Evolutionary conservation across 1,139 yeast species (phyloP).

Genomic region (Pichia sp.): DNA sequence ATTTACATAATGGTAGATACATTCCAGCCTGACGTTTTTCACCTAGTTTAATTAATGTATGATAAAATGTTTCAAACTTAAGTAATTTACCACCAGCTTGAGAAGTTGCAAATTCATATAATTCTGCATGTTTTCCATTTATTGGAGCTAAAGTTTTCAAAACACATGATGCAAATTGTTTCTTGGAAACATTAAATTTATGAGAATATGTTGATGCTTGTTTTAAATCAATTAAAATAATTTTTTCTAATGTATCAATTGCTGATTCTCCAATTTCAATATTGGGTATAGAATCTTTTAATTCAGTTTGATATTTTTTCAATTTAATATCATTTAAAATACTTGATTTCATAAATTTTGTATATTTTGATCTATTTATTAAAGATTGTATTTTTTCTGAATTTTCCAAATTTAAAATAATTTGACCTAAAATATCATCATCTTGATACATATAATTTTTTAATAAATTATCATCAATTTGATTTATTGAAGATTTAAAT

Average conservation of each 20-base stretch:
- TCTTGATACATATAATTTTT: conserved; percentile 56
- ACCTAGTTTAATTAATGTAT: conserved; percentile 43
- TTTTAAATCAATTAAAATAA: conserved; percentile 54
- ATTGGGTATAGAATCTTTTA: conserved; percentile 45
- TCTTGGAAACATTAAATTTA: conserved; percentile 58
- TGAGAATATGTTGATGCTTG: conserved; percentile 51
- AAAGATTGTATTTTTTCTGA: conserved; percentile 1
- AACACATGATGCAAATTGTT: conserved; percentile 59
- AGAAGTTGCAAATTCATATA: conserved; percentile 40
- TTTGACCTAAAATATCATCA: conserved; percentile 44
- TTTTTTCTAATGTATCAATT: conserved; percentile 45
- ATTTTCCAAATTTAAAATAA: conserved; percentile 32
- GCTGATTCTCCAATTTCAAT: conserved; percentile 35
- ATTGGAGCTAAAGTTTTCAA: conserved; percentile 44
- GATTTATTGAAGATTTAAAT: conserved; percentile 3
- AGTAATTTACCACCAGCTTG: conserved; percentile 54
- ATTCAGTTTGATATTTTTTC: conserved; percentile 16
- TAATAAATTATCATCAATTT: conserved; percentile 30
- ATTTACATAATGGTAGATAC: conserved; percentile 34
- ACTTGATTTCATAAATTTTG: background rate
- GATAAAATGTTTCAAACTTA: conserved; percentile 63
- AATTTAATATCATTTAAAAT: conserved; percentile 17
- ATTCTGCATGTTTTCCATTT: conserved; percentile 49
- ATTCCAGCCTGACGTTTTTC: conserved; percentile 40
- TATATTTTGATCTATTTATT: background rate